Conservation (phyloP, 225 moss, liverwort and hornwort species). For the Polytrichum formosum region DNA sequence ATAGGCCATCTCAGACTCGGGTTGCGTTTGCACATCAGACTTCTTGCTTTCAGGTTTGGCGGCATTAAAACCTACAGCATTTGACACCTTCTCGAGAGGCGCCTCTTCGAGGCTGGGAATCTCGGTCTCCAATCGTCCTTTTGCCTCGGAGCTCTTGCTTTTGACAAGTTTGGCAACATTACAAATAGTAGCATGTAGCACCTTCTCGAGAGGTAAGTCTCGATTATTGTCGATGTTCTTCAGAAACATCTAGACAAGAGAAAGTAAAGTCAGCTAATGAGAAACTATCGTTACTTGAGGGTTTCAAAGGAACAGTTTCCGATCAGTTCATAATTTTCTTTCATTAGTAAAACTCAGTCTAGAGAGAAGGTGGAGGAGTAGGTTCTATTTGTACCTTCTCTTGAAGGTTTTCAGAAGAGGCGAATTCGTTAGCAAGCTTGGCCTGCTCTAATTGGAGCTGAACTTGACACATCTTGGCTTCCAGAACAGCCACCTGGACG, state of each 20-base stretch:
- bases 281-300: too few species aligned
- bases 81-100: too few species aligned
- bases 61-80: too few species aligned
- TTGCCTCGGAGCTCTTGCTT: neutral
- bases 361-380: neutral
- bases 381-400: constrained; percentile 21
- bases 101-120: neutral
- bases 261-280: neutral
- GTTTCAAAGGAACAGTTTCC: too few species aligned
- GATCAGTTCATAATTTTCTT: too few species aligned
- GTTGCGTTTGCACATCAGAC: too few species aligned
- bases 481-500: constrained; percentile 27
- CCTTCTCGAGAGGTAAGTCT: constrained; percentile 8
- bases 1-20: too few species aligned
- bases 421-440: constrained; percentile 15
- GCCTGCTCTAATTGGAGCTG: constrained; percentile 33
- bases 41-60: too few species aligned
- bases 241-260: constrained; percentile 18
- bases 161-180: neutral
- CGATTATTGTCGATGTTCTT: constrained; percentile 17
- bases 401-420: constrained; percentile 19
- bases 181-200: neutral
- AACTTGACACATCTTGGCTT: constrained; percentile 29
- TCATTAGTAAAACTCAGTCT: too few species aligned
- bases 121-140: neutral